Base-by-base conservation (phyloP, 2,329 filamentous ascomycete species). In the Apiospora arundinis region DNA sequence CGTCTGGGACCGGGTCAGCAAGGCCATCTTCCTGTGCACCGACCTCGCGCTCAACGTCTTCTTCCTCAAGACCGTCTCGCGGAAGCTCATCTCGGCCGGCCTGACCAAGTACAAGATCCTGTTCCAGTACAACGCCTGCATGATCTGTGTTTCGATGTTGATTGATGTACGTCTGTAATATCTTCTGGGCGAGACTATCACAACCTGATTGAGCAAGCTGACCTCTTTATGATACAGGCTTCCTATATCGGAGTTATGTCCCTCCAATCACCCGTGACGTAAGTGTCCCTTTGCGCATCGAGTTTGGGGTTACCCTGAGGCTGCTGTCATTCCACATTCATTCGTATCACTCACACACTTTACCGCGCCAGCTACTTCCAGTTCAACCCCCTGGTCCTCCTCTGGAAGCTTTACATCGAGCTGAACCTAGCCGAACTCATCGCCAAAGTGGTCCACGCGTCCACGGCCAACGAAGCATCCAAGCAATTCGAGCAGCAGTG, bases 1-100 rank as follows among this genome's bases (percentile, higher is more conserved):
- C 0, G 77, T 85, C 37, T 89, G 86, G 87, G 87, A 89, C 69
- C 84, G 86, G 37, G 78, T 82, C 52, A 86, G 85, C 18, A 89
- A 89, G 72, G 80, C 84, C 1, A 78, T 88, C 2, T 87, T 87
- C 72, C 76, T 87, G 2, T 68, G 86, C 2, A 80, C 88, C 11
- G 86, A 89, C 70, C 85, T 82, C 1, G 77, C 76, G 0, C 81
- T 89, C n/a, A 89, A 88, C 71, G 84, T 81, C 76, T 87, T 86
- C 73, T 89, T 89, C 73, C 79, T 88, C 4, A 75, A 76, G 9
- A 82, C 78, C 0, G 85, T 87, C 49, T 83, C 85, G 73, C 77
- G 77, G 4, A 81, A 85, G 4, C 82, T 88, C 0, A 78, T 87
- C n/a, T 79, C 81, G 65, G 85, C 86, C 18, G 84, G 83, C 1